phyloP scores from a whole-genome alignment of 2,329 filamentous ascomycete species.

The Beauveria medogensis region DNA sequence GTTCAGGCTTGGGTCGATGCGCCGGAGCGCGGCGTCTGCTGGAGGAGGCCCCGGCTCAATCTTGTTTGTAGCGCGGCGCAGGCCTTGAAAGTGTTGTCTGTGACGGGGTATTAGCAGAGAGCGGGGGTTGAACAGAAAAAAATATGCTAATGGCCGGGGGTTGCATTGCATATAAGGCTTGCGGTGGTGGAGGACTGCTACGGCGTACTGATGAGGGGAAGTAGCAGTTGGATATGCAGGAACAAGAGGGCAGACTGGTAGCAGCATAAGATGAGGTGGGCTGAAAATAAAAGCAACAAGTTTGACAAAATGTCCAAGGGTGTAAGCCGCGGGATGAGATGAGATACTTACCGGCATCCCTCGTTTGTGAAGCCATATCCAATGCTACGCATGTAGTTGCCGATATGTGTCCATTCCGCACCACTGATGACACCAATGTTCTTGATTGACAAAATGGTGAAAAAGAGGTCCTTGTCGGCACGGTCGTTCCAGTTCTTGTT shows the following conservation, averaged over 20 bases:
- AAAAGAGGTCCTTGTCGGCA: conserved; percentile 56
- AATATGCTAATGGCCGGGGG: not conserved
- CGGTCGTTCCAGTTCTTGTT: conserved; percentile 55
- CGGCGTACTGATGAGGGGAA: not conserved
- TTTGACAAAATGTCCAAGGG: not conserved
- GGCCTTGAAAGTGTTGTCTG: conserved; percentile 55
- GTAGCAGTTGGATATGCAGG: not conserved
- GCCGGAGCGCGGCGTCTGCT: conserved; percentile 26
- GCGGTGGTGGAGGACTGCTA: not conserved
- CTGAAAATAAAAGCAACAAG: not conserved
- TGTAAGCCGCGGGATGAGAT: not conserved
- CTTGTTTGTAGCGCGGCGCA: conserved; percentile 48
- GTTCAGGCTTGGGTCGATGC: conserved; percentile 43
- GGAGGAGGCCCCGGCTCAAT: conserved; percentile 31
- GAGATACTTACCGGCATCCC: conserved; percentile 45
- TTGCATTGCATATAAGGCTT: conserved; percentile 5
- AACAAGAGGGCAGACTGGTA: not conserved
- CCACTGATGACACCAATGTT: conserved; percentile 57
- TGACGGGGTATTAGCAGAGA: not conserved
- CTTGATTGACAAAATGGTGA: conserved; percentile 54
- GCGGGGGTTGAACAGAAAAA: not conserved
- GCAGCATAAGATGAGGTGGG: not conserved
- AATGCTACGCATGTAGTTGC: conserved; percentile 49
- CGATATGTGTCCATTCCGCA: conserved; percentile 53
- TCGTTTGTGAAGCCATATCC: conserved; percentile 59